Base-by-base conservation (phyloP, 1,284 basidiomycete species). In the Fistulina hepatica region DNA sequence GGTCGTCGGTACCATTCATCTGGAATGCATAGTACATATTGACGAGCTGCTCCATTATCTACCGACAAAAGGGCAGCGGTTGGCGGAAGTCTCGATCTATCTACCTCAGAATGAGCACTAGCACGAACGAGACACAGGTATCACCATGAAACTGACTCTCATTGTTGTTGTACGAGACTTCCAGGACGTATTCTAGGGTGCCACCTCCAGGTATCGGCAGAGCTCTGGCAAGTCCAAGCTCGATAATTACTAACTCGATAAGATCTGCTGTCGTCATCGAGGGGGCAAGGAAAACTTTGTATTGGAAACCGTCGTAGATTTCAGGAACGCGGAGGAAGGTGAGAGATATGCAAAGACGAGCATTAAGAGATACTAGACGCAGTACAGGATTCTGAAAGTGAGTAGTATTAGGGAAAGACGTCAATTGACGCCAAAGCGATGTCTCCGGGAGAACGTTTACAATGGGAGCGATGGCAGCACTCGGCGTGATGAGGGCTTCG, bases 1-100 rank as follows among this genome's bases (percentile, higher is more conserved):
- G 72, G 73, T 12, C 81, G 69, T 34, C 78, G 73, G 53, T 77
- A 85, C 82, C 82, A 85, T 53, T 81, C 76, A 33, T 84, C 79
- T 2, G 82, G 82, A 9, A 86, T 71, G 45, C 76, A 81, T 41
- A 84, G 67, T 21, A 67, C 65, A 50, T 80, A 71, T 4, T 42
- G 45, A 12, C 65, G 66, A 13, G 50, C 58, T 6, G 67, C 63
- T 17, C 53, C n/a, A n/a, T n/a, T n/a, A n/a, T n/a, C n/a, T n/a
- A n/a, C n/a, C n/a, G n/a, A n/a, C n/a, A n/a, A n/a, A n/a, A n/a
- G n/a, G n/a, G n/a, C n/a, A n/a, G 58, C 60, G 25, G 55, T 56
- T 30, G 44, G 49, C 12, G 58, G 61, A 35, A 69, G 54, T 46
- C 60, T 65, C 37, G 59, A 67, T 16, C 50, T 57, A 51, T 57